These are phyloP conservation scores for Penicillium capsulatum DNA, from an alignment of 2,329 filamentous ascomycete genomes.

Conservation along the genomic window DNA sequence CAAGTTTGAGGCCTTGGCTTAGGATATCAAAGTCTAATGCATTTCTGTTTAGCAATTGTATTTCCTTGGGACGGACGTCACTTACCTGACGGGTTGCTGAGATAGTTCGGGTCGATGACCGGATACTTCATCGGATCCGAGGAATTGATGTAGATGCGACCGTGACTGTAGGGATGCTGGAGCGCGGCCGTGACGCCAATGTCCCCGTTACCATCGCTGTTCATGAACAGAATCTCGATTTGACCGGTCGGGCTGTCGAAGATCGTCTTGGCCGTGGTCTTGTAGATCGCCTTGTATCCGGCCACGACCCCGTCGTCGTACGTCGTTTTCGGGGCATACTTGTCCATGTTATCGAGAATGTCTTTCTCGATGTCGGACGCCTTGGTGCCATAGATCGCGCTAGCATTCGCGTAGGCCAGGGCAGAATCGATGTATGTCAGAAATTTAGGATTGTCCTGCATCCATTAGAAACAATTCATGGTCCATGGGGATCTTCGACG, in stretches of 20 bases:
- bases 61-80: neutral
- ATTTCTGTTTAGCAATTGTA: neutral
- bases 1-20: constrained; percentile 25
- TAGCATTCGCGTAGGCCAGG: constrained; percentile 27
- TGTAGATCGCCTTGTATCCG: constrained; percentile 28
- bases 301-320: constrained; percentile 22
- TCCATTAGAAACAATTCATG: constrained; percentile 13
- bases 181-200: constrained; percentile 27
- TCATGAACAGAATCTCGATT: constrained; percentile 29
- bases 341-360: constrained; percentile 15
- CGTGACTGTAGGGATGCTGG: constrained; percentile 30
- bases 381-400: constrained; percentile 17
- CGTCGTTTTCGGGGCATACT: constrained; percentile 23
- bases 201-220: constrained; percentile 26
- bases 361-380: constrained; percentile 11
- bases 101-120: constrained; percentile 29
- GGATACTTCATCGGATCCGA: constrained; percentile 28
- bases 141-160: constrained; percentile 30
- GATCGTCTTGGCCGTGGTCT: constrained; percentile 23
- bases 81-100: constrained; percentile 24
- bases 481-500: neutral
- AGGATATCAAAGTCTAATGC: constrained; percentile 23
- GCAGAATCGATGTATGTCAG: constrained; percentile 29
- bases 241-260: constrained; percentile 24
- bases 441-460: constrained; percentile 22